Evolutionary conservation across 1,284 basidiomycete species (phyloP), one percentile per base, ranked within the genome.

Genomic region (Cryptococcus neoformans): DNA sequence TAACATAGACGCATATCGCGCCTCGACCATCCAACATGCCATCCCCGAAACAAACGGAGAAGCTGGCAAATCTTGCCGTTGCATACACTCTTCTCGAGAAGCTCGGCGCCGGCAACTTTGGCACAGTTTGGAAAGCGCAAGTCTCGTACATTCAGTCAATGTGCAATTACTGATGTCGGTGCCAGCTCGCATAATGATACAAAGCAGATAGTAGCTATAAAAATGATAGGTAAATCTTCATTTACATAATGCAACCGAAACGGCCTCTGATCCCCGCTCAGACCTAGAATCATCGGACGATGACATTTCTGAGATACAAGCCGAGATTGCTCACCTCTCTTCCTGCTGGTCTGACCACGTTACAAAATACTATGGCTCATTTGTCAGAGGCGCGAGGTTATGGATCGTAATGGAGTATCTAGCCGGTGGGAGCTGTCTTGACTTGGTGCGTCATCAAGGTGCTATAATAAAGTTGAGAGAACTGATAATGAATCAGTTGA

Each of bases 341-440:
- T 91, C 92, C 68, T 96, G 92, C 79, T 92, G 94, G 73, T 96
- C 93, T 8, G 90, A 94, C 77, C 92, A 91, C 75, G 92, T 99
- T 56, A 99, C 95, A 40, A 83, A 88, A 49, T 99, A 98, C 78
- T 98, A 96, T 69, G 95, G 92, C 51, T 94, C 92, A 55, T 99
- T 99, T 76, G 91, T 99, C 59, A 87, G 91, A 63, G 87, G 90
- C 12, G 98, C 95, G 82, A 96, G 97, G 76, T 82, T 99, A 16
- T 99, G 96, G 96, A 99, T 99, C 72, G 83, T 99, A 70, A 99
- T 99, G 96, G 95, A 99, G 77, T 98, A 92, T 75, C 87, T 98
- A 51, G 93, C 93, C 0, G 96, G 95, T 38, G 95, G 95, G n/a
- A 97, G 93, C 17, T 97, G 95, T 79, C 84, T 96, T 52, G 95